phyloP scores from a whole-genome alignment of 2,329 filamentous ascomycete genomes.

The Aspergillus carbonarius region DNA sequence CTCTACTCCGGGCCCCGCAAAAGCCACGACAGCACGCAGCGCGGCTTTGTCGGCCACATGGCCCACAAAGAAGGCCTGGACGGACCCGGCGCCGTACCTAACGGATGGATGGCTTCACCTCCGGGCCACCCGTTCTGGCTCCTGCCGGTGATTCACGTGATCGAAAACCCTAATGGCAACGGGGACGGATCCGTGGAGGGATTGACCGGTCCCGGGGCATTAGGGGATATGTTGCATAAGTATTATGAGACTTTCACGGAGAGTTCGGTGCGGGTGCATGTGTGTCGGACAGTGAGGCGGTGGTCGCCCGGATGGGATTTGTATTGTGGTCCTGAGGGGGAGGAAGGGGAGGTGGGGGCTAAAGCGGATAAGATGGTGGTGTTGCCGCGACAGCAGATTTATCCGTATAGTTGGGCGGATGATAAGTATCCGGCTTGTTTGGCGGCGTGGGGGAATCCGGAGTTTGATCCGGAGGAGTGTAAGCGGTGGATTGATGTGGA shows the following conservation, averaged over 20 bases:
- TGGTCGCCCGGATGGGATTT: conserved; percentile 12
- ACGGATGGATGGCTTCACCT: conserved; percentile 24
- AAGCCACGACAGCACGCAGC: conserved; percentile 2
- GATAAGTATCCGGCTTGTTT: conserved; percentile 15
- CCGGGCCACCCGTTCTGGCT: conserved; percentile 24
- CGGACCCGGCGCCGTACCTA: conserved; percentile 18
- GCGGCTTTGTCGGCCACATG: conserved; percentile 23
- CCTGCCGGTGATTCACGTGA: conserved; percentile 16
- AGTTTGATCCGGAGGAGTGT: conserved; percentile 20
- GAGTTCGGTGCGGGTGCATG: conserved; percentile 6
- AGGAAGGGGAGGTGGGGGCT: not conserved
- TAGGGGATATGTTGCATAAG: conserved; percentile 15
- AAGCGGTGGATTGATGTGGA: conserved; percentile 20
- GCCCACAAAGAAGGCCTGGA: conserved; percentile 14
- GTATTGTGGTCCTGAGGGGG: conserved; percentile 11
- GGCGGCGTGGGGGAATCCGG: conserved; percentile 15
- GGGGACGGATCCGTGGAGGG: conserved; percentile 21
- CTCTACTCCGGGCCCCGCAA: not conserved
- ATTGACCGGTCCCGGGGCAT: conserved; percentile 17
- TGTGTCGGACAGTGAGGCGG: conserved; percentile 11
- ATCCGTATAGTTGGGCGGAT: conserved; percentile 23
- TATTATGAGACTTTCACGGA: conserved; percentile 10
- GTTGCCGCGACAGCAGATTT: conserved; percentile 18
- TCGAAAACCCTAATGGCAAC: conserved; percentile 19
- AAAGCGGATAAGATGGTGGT: conserved; percentile 11